Evolutionary conservation across 108 stramenopile species (phyloP).

Genomic region (Nitzschia inconspicua): DNA sequence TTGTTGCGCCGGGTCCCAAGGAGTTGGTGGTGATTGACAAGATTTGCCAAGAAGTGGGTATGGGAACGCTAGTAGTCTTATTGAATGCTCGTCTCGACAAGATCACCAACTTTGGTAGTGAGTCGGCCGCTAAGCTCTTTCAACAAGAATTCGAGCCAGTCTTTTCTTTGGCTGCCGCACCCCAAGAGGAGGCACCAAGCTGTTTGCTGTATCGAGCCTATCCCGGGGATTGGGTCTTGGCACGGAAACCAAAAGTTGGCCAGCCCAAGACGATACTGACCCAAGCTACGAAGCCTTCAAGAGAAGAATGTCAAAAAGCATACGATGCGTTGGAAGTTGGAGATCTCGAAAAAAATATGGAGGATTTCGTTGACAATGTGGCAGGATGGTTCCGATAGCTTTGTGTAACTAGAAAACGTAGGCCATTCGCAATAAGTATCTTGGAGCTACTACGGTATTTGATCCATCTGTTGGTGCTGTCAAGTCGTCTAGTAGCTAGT

Average conservation of each 20-base stretch:
- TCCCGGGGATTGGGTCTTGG: slow-evolving; percentile 69
- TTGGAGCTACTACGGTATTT: too few relatives aligned
- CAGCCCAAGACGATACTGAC: slow-evolving; percentile 60
- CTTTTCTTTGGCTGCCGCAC: slow-evolving; percentile 66
- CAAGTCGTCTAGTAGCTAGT: too few relatives aligned
- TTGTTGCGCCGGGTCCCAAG: slow-evolving; percentile 80
- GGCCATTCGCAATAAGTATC: too few relatives aligned
- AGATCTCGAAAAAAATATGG: slow-evolving; percentile 70
- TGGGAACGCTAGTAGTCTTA: slow-evolving; percentile 75
- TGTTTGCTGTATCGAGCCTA: slow-evolving; percentile 69
- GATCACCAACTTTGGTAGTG: slow-evolving; percentile 54
- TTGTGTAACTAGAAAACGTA: too few relatives aligned
- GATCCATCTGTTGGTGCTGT: too few relatives aligned
- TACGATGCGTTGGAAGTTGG: slow-evolving; percentile 53
- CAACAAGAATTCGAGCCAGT: slow-evolving; percentile 64
- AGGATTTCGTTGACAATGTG: slow-evolving; percentile 63
- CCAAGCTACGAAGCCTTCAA: slow-evolving; percentile 37
- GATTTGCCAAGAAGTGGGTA: slow-evolving; percentile 64
- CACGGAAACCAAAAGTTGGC: slow-evolving; percentile 77
- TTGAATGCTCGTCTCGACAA: slow-evolving; percentile 69
- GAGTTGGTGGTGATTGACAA: slow-evolving; percentile 68
- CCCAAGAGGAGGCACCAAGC: slow-evolving; percentile 70
- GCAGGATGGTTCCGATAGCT: slow-evolving; percentile 64
- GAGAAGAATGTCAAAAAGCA: slow-evolving; percentile 50
- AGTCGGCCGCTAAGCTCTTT: slow-evolving; percentile 49